These are phyloP conservation scores for Fusarium robinianum DNA, from an alignment of 2,329 filamentous ascomycete species.

Conservation along the genomic window DNA sequence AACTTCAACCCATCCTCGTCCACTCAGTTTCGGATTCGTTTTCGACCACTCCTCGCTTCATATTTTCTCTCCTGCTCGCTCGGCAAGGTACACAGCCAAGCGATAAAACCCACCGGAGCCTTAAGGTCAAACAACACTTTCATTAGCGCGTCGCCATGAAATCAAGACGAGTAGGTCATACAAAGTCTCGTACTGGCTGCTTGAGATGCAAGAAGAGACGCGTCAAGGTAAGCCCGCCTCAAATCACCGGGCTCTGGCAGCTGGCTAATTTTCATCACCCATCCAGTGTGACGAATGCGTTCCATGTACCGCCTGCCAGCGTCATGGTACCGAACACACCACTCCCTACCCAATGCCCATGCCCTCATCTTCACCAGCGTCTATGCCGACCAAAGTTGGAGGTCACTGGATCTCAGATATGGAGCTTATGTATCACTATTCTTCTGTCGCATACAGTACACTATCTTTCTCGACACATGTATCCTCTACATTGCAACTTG, in stretches of 20 bases:
- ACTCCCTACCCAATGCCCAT: conserved; percentile 10
- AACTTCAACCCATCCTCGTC: too few species aligned
- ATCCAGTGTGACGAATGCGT: conserved; percentile 21
- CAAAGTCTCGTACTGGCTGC: conserved; percentile 27
- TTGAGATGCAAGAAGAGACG: conserved; percentile 20
- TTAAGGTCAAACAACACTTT: too few species aligned
- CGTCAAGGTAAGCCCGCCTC: conserved; percentile 16
- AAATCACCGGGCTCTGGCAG: not conserved
- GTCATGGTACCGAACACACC: conserved; percentile 3
- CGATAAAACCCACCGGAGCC: too few species aligned
- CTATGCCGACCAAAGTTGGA: conserved; percentile 12
- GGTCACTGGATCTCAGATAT: conserved; percentile 15
- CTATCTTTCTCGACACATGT: conserved; percentile 17
- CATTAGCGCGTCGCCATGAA: too few species aligned
- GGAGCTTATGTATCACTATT: conserved; percentile 29
- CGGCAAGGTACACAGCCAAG: too few species aligned
- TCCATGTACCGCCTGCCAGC: conserved; percentile 18
- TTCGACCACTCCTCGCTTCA: too few species aligned
- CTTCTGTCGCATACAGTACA: conserved; percentile 24
- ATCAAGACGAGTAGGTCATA: conserved; percentile 21
- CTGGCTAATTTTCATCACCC: not conserved
- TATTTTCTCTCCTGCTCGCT: too few species aligned
- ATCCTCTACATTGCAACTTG: conserved; percentile 12
- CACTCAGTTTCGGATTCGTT: too few species aligned
- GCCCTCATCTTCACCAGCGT: conserved; percentile 9